phyloP scores from a whole-genome alignment of 2,329 filamentous ascomycete genomes.

The Gremmenia infestans region DNA sequence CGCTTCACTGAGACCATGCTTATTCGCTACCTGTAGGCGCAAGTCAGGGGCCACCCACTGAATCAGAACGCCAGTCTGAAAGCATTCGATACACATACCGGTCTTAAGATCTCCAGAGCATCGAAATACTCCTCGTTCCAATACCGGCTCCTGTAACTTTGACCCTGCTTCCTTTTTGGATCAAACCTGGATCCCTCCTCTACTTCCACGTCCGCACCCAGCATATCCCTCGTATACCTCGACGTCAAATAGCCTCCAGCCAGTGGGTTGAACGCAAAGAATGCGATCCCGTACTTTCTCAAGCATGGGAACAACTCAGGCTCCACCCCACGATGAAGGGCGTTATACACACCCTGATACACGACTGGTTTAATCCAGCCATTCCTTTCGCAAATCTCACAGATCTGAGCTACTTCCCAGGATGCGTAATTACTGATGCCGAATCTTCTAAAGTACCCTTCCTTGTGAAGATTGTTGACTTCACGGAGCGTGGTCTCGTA shows the following conservation, averaged over 20 bases:
- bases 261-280: constrained; percentile 56
- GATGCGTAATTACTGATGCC: constrained; percentile 57
- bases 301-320: constrained; percentile 53
- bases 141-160: constrained; percentile 50
- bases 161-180: constrained; percentile 45
- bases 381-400: constrained; percentile 25
- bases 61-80: background rate
- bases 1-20: constrained; percentile 62
- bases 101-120: constrained; percentile 62
- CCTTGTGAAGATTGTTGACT: constrained; percentile 28
- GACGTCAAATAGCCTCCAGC: constrained; percentile 41
- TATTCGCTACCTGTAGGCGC: constrained; percentile 47
- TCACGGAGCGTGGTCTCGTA: constrained; percentile 22
- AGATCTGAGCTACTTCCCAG: constrained; percentile 18
- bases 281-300: constrained; percentile 52
- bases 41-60: background rate
- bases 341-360: constrained; percentile 30
- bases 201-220: constrained; percentile 30
- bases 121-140: constrained; percentile 58
- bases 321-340: constrained; percentile 45
- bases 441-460: constrained; percentile 37
- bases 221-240: constrained; percentile 41
- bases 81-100: background rate
- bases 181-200: constrained; percentile 11
- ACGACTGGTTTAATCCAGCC: constrained; percentile 30